phyloP scores from a whole-genome alignment of 1,139 yeast genomes.

The Petasospora rhodanensis region DNA sequence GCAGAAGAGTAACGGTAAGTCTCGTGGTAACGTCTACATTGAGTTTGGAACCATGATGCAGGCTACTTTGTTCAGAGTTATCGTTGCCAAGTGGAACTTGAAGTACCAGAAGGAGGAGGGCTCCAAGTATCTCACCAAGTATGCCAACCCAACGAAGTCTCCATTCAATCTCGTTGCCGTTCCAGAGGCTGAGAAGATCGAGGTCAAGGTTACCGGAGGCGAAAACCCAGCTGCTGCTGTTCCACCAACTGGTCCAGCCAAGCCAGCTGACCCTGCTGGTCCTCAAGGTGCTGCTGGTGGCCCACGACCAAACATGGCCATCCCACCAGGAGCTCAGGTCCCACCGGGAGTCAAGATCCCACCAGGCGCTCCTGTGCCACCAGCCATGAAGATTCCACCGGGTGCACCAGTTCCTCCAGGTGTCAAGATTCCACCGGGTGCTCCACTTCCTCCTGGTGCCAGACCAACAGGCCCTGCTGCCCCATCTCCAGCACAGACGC shows the following conservation, averaged over 20 bases:
- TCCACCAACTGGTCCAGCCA: background rate
- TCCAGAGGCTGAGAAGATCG: conserved; percentile 1
- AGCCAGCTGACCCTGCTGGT: background rate
- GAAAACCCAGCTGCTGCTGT: background rate
- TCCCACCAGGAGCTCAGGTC: conserved; percentile 1
- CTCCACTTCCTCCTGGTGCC: too few relatives aligned
- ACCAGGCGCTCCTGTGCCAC: background rate
- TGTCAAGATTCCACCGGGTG: too few relatives aligned
- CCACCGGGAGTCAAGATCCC: background rate
- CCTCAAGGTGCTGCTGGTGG: background rate
- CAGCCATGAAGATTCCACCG: conserved; percentile 1
- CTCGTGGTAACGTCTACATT: conserved; percentile 18
- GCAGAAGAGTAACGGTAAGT: conserved; percentile 17
- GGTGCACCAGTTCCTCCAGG: conserved; percentile 2
- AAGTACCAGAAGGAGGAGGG: conserved; percentile 8
- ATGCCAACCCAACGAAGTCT: conserved; percentile 13
- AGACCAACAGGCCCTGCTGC: too few relatives aligned
- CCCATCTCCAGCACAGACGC: too few relatives aligned
- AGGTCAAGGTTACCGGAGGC: background rate
- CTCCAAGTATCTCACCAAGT: conserved; percentile 11
- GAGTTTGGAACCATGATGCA: conserved; percentile 10
- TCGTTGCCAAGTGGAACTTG: conserved; percentile 13
- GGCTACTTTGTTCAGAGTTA: conserved; percentile 15
- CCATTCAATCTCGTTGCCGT: conserved; percentile 14
- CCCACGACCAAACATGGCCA: too few relatives aligned